Evolutionary conservation across 2,329 filamentous ascomycete species (phyloP).

Genomic region (Cadophora sp.): DNA sequence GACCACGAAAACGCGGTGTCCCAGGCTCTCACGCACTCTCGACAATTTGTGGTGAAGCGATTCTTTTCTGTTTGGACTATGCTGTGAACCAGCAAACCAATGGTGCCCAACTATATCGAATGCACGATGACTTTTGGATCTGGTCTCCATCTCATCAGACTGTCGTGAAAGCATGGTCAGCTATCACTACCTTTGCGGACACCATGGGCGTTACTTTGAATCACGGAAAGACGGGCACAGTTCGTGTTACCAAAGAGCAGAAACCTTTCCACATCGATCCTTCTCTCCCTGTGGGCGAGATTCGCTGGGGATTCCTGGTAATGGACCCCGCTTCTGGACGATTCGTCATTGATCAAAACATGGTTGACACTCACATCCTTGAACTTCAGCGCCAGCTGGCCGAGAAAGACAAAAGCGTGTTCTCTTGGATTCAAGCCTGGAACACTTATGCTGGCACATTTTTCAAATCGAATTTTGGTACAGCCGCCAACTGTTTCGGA

Average conservation of each 20-base stretch:
- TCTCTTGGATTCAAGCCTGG: slow-evolving; percentile 66
- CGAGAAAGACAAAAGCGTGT: slow-evolving; percentile 56
- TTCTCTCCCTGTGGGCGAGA: slow-evolving; percentile 57
- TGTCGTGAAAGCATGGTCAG: slow-evolving; percentile 64
- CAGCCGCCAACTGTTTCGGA: slow-evolving; percentile 60
- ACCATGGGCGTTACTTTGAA: slow-evolving; percentile 66
- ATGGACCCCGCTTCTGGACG: slow-evolving; percentile 55
- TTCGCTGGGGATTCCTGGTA: slow-evolving; percentile 65
- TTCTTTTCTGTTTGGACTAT: slow-evolving; percentile 71
- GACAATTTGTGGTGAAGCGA: slow-evolving; percentile 63
- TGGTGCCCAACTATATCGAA: slow-evolving; percentile 62
- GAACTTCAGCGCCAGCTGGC: slow-evolving; percentile 61
- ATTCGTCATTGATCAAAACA: slow-evolving; percentile 60
- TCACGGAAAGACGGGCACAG: slow-evolving; percentile 61
- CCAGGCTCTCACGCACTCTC: slow-evolving; percentile 66
- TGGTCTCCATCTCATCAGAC: slow-evolving; percentile 60
- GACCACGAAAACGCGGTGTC: slow-evolving; percentile 60
- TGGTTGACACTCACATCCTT: slow-evolving; percentile 62
- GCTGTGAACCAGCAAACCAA: slow-evolving; percentile 64
- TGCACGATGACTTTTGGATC: slow-evolving; percentile 73
- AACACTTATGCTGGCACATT: slow-evolving; percentile 64
- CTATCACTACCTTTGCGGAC: slow-evolving; percentile 59
- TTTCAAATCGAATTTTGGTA: slow-evolving; percentile 63
- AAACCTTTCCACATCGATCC: slow-evolving; percentile 23
- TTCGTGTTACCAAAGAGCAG: slow-evolving; percentile 44